Percentiles rank a stretch among this genome's conserved stretches.
phyloP scores from a whole-genome alignment of 768 basidiomycete genomes.

The Phylloporus arenicola region DNA sequence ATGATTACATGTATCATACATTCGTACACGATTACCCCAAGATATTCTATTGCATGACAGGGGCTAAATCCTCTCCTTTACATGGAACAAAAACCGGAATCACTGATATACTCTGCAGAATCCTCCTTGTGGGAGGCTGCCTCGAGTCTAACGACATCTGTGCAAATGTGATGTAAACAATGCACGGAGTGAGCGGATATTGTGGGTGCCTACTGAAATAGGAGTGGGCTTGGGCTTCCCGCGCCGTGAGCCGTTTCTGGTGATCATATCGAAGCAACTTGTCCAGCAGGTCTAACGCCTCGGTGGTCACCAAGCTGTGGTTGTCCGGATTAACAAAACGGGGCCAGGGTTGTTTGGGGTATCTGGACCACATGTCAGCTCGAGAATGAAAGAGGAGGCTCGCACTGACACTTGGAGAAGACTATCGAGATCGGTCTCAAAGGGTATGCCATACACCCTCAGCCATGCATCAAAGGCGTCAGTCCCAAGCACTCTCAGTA shows the following conservation, averaged over 20 bases:
- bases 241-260: conserved; percentile 59
- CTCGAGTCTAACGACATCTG: conserved; percentile 47
- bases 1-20: conserved; percentile 11
- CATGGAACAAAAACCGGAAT: conserved; percentile 46
- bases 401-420: conserved; percentile 44
- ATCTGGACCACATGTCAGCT: conserved; percentile 30
- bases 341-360: conserved; percentile 61
- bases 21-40: conserved; percentile 7
- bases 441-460: conserved; percentile 57
- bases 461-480: conserved; percentile 59
- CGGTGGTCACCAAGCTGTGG: conserved; percentile 52
- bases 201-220: conserved; percentile 50
- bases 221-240: conserved; percentile 60
- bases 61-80: conserved; percentile 2
- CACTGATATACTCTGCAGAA: conserved; percentile 39
- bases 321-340: conserved; percentile 56
- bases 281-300: conserved; percentile 63
- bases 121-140: conserved; percentile 38
- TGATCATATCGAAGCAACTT: conserved; percentile 66
- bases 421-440: conserved; percentile 55
- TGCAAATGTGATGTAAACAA: conserved; percentile 21
- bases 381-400: not conserved
- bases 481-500: conserved; percentile 63
- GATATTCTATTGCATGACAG: conserved; percentile 2
- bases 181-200: conserved; percentile 15